A percentile compares a stretch with the other conserved stretches of the same genome.
These are phyloP conservation scores for Yamadazyma diospyri DNA, from an alignment of 1,139 yeast genomes.

Conservation along the genomic window DNA sequence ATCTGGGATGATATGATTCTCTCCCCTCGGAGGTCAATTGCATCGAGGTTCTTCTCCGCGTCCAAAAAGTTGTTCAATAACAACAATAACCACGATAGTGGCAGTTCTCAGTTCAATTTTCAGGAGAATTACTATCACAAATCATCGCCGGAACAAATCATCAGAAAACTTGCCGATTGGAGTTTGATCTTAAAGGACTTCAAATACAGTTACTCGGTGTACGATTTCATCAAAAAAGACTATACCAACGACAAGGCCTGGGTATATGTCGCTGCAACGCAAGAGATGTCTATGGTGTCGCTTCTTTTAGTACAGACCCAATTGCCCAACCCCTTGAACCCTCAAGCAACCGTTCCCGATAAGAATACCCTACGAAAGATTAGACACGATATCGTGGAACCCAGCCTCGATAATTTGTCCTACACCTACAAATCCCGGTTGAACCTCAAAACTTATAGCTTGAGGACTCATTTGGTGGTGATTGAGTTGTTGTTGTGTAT, in stretches of 20 bases:
- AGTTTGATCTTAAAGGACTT: conserved; percentile 85
- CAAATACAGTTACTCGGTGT: conserved; percentile 78
- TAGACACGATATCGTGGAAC: conserved; percentile 60
- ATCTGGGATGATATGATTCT: conserved; percentile 77
- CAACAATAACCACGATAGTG: conserved; percentile 1
- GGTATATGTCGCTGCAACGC: conserved; percentile 77
- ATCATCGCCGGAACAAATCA: conserved; percentile 66
- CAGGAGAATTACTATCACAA: conserved; percentile 54
- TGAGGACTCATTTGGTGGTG: conserved; percentile 43
- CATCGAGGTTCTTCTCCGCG: conserved; percentile 71
- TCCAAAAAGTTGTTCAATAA: conserved; percentile 54
- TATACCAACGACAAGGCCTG: conserved; percentile 77
- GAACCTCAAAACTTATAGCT: conserved; percentile 57
- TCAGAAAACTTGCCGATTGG: conserved; percentile 89
- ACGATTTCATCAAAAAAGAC: conserved; percentile 80
- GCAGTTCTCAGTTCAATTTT: conserved; percentile 28
- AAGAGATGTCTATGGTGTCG: conserved; percentile 83
- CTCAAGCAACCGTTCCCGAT: conserved; percentile 24
- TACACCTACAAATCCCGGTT: conserved; percentile 56
- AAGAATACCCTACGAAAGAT: conserved; percentile 56
- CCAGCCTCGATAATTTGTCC: conserved; percentile 60
- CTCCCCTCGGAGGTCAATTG: conserved; percentile 65
- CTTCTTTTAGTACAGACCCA: conserved; percentile 64
- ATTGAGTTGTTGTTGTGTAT: conserved; percentile 54
- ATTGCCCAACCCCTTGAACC: conserved; percentile 8